Percentiles rank a stretch among this genome's conserved stretches.
Evolutionary conservation across 495 filamentous ascomycete genomes (phyloP).

Genomic region (Aspergillus avenaceus): DNA sequence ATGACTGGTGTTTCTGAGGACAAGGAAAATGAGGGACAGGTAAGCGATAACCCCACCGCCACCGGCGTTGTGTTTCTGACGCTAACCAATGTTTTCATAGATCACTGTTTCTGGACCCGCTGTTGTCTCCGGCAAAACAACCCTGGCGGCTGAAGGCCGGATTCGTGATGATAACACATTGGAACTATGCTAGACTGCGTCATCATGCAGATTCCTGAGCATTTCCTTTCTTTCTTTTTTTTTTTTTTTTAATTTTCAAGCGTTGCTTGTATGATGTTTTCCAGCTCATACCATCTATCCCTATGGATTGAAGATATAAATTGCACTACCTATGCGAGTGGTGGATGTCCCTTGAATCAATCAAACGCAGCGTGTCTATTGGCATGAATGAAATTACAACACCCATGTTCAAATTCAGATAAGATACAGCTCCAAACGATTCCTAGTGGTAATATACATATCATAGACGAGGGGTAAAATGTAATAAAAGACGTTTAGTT

Average conservation of each 20-base stretch:
- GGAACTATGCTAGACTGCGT: slow-evolving; percentile 15
- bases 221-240: background rate
- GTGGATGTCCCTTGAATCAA: background rate
- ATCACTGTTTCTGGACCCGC: slow-evolving; percentile 38
- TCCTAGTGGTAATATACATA: slow-evolving; percentile 23
- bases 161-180: slow-evolving; percentile 42
- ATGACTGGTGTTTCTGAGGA: slow-evolving; percentile 57
- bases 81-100: slow-evolving; percentile 18
- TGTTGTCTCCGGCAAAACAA: slow-evolving; percentile 29
- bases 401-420: slow-evolving; percentile 19
- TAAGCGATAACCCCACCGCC: slow-evolving; percentile 24
- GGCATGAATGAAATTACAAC: slow-evolving; percentile 4
- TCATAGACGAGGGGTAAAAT: slow-evolving; percentile 7
- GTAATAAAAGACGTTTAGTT: background rate
- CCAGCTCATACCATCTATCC: background rate
- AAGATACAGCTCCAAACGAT: slow-evolving; percentile 15
- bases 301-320: background rate
- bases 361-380: background rate
- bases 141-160: slow-evolving; percentile 26
- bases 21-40: slow-evolving; percentile 61
- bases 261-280: too few species aligned
- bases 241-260: too few species aligned
- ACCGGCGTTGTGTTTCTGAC: background rate
- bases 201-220: background rate
- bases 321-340: background rate